A percentile compares a stretch with the other conserved stretches of the same genome.
Conservation (phyloP, 2,329 filamentous ascomycete species). For the Grosmannia clavigera region DNA sequence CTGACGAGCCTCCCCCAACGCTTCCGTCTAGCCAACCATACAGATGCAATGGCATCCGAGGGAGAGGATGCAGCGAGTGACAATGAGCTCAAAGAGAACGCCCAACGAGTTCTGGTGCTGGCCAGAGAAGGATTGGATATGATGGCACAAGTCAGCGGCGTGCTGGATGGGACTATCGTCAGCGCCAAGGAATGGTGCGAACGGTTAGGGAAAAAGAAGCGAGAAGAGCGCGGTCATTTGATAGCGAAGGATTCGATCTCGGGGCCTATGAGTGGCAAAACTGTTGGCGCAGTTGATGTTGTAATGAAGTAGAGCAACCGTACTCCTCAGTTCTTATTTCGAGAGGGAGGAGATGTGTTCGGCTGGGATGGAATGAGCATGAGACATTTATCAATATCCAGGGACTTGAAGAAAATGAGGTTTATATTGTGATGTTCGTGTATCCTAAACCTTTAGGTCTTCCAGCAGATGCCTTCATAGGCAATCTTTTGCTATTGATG, state of each 20-base stretch:
- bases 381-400: background rate
- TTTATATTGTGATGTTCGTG: background rate
- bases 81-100: conserved; percentile 38
- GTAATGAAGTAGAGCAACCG: background rate
- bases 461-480: too few relatives aligned
- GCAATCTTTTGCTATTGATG: too few relatives aligned
- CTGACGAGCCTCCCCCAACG: conserved; percentile 74
- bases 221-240: conserved; percentile 13
- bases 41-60: conserved; percentile 15
- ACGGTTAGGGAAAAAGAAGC: conserved; percentile 45
- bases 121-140: conserved; percentile 88
- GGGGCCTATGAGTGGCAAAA: background rate
- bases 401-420: background rate
- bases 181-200: conserved; percentile 91
- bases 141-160: conserved; percentile 80
- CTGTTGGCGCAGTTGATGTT: background rate
- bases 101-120: conserved; percentile 69
- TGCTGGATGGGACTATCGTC: conserved; percentile 78
- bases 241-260: background rate
- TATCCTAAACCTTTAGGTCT: too few relatives aligned
- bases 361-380: background rate
- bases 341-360: too few relatives aligned
- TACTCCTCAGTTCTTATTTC: background rate
- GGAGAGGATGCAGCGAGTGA: conserved; percentile 13
- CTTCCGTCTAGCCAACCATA: conserved; percentile 52